Evolutionary conservation across 1,284 basidiomycete genomes (phyloP), one percentile per base, ranked within the genome.

Genomic region (Mycena citricolor): DNA sequence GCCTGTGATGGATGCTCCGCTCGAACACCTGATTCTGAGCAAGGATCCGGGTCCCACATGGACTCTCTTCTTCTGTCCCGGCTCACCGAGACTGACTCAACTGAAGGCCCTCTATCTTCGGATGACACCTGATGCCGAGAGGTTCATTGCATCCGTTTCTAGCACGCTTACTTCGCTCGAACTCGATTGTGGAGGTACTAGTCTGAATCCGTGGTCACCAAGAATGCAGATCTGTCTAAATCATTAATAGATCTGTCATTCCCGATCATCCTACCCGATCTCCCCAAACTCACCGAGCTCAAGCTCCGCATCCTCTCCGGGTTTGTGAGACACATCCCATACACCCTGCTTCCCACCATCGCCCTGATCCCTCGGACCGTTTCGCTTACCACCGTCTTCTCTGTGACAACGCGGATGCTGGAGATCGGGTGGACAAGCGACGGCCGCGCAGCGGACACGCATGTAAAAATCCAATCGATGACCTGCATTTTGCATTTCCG

Each of bases 21-120:
- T 47, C 13, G 14, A 36, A 5, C 40, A 51, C 12, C 29, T 51
- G 12, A 40, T 43, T 7, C 37, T 47, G 17, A 35, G 36, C 32
- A 28, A 22, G 8, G 24, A 22, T 20, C n/a, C 28, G 3, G 31
- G 20, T 3, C 12, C 39, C 5, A 42, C 36, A 2, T 46, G 32
- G 16, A 31, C 23, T 5, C 29, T 39, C 24, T 26, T 51, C 10
- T 24, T 43, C 24, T 42, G 40, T 14, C 28, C 44, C 5, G n/a
- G 20, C 11, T 35, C 40, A 4, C 49, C 44, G 0, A 32, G 25
- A 17, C 25, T 46, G n/a, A n/a, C 21, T 13, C 42, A 28, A 17
- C 16, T 51, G 19, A 25, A 16, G 1, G 43, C 32, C 22, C 41
- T 51, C 1, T 20, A n/a, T 3, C 6, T 48, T 2, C 23, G 11